These are phyloP conservation scores for Podospora appendiculata DNA, from an alignment of 495 filamentous ascomycete species.

Conservation along the genomic window DNA sequence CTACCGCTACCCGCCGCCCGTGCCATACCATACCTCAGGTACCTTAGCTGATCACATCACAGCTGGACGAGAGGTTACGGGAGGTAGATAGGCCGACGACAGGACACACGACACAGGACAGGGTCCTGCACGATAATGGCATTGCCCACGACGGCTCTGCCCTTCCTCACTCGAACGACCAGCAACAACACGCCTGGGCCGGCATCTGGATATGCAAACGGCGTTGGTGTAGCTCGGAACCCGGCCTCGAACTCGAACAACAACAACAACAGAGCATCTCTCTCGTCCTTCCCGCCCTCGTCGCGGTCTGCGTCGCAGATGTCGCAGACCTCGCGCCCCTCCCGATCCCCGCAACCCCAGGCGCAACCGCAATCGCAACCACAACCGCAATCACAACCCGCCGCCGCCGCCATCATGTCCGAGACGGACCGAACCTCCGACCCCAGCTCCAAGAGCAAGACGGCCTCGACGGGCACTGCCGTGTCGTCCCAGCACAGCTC, in stretches of 20 bases:
- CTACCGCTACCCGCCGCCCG: too few species aligned
- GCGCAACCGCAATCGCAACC: too few species aligned
- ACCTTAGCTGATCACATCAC: too few species aligned
- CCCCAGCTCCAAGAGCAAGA: constrained; percentile 49
- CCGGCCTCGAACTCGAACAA: background rate
- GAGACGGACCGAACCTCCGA: constrained; percentile 44
- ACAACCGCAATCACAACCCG: background rate
- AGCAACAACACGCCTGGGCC: background rate
- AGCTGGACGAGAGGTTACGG: too few species aligned
- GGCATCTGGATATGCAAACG: constrained; percentile 4
- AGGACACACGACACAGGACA: background rate
- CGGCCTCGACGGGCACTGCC: constrained; percentile 41
- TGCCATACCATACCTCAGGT: too few species aligned
- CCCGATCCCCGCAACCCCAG: constrained; percentile 44
- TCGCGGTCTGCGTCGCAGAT: constrained; percentile 45
- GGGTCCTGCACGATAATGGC: background rate
- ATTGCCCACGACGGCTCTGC: constrained; percentile 3
- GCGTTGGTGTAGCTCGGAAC: background rate
- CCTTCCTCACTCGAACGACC: constrained; percentile 7
- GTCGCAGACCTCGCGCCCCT: constrained; percentile 39
- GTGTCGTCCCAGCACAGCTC: constrained; percentile 48
- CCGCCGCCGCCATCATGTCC: constrained; percentile 7
- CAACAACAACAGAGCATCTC: constrained; percentile 39
- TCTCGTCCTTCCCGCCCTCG: constrained; percentile 54
- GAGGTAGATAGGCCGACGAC: too few species aligned